Evolutionary conservation across 2,329 filamentous ascomycete species (phyloP), one percentile per base, ranked within the genome.

Genomic region (Scleromitrula shiraiana): DNA sequence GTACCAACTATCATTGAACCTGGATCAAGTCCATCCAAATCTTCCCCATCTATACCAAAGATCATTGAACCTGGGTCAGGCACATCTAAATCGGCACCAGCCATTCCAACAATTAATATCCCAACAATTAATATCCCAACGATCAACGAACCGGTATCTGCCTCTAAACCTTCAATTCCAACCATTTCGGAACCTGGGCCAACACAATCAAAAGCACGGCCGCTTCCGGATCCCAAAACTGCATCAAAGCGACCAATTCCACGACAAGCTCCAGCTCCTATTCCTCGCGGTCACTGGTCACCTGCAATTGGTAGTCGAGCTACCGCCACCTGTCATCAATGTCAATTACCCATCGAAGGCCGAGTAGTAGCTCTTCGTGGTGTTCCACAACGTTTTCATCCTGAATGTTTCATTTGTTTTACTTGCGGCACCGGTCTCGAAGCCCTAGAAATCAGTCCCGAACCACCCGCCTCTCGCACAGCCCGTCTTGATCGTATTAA

Each of bases 361-460:
- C 86, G 91, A 49, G 91, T 95, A 55, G 85, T 97, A 19, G 87
- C 85, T 4, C 80, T 95, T 6, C 82, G 82, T 2, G 88, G 88
- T 22, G 74, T 77, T 32, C 61, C 68, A 3, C 76, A 82, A 59
- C 85, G 90, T 17, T 97, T 97, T 65, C 93, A 98, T 59, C 90
- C 93, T 0, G 80, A 89, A 55, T 98, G 93, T 67, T 97, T 98
- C 70, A 76, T 79, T 36, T 98, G 93, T 70, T 85, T 88, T 65
- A 77, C 86, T 51, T 98, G 93, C 65, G 82, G 83, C 24, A 95
- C 90, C 8, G 77, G 82, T 17, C 83, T 98, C 15, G 93, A 98
- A 69, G 91, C 89, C 47, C 86, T 98, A 49, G 93, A 95, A 59
- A 97, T 98, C 66, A 95, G 93, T 57, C 88, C 89, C 0, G 93